Evolutionary conservation across 352 stramenopile genomes (phyloP), one percentile per base, ranked within the genome.

Genomic region (Blastocystis sp.): DNA sequence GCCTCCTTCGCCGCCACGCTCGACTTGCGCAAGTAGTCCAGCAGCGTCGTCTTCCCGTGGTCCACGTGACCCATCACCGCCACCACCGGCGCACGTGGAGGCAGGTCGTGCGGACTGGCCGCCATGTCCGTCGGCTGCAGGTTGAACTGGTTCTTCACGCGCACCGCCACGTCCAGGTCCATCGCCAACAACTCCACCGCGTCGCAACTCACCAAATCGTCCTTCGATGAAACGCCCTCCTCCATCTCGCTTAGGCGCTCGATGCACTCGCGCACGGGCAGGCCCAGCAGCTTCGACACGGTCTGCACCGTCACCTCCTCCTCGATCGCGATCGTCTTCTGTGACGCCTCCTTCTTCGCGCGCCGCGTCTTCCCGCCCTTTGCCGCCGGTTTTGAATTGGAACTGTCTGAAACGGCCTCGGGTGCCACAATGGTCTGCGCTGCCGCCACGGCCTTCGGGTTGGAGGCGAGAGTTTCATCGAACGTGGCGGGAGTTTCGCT

Each of bases 31-130:
- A 99, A 92, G n/a, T 93, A 93, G 91, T 99, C 97, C 66, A 99
- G 93, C 14, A 99, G 91, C n/a, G 95, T 98, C 11, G 97, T 99
- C 91, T 99, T 99, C 89, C 97, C 97, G 91, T 99, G 97, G 92
- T 99, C 97, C 34, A 99, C 97, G 90, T 99, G 97, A 54, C 97
- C 97, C 96, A 99, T 99, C 57, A 99, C 97, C 9, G 95, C 98
- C 48, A 99, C 95, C 65, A 99, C 96, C 3, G 97, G 97, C 24
- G 95, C 91, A 40, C 96, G 92, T 57, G 92, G 89, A 63, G 92
- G 62, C 64, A 95, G 89, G 63, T 62, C 63, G 19, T 24, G 52
- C 11, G 64, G 78, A 19, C 45, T 66, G 10, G 28, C 45, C 14
- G 24, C 14, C 78, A 88, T 88, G 21, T 63, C 24, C n/a, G 63